A percentile compares a stretch with the other conserved stretches of the same genome.
Conservation (phyloP, 352 stramenopile genomes). For the Elongisporangium prolatum region DNA sequence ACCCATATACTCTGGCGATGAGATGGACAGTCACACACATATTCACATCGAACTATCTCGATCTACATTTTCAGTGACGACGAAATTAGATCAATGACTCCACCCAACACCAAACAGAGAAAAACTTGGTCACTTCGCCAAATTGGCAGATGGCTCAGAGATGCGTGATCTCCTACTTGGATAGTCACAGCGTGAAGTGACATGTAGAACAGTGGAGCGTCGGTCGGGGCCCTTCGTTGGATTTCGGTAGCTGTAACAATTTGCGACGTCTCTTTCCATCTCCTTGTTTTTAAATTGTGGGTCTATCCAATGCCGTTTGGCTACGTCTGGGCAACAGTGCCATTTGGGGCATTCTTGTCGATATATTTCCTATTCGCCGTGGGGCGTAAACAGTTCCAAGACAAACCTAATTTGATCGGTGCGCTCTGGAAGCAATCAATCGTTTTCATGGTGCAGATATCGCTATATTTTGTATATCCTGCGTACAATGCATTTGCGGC, state of each 20-base stretch:
- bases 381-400: neutral
- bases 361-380: conserved; percentile 13
- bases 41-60: too few species aligned
- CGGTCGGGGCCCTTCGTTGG: too few species aligned
- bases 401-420: neutral
- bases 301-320: conserved; percentile 25
- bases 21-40: too few species aligned
- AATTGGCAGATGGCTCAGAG: too few species aligned
- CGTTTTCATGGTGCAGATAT: conserved; percentile 6
- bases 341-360: conserved; percentile 12
- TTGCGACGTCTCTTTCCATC: neutral
- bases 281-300: conserved; percentile 15
- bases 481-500: conserved; percentile 7
- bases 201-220: too few species aligned
- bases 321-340: conserved; percentile 10
- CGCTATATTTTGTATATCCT: conserved; percentile 13
- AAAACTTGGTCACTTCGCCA: too few species aligned
- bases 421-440: conserved; percentile 5
- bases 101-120: too few species aligned
- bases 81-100: too few species aligned
- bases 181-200: too few species aligned
- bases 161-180: too few species aligned
- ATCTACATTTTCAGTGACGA: too few species aligned
- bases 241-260: conserved; percentile 12
- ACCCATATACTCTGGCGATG: too few species aligned